Conservation (phyloP, 495 filamentous ascomycete genomes). For the Annulohypoxylon moriforme region DNA sequence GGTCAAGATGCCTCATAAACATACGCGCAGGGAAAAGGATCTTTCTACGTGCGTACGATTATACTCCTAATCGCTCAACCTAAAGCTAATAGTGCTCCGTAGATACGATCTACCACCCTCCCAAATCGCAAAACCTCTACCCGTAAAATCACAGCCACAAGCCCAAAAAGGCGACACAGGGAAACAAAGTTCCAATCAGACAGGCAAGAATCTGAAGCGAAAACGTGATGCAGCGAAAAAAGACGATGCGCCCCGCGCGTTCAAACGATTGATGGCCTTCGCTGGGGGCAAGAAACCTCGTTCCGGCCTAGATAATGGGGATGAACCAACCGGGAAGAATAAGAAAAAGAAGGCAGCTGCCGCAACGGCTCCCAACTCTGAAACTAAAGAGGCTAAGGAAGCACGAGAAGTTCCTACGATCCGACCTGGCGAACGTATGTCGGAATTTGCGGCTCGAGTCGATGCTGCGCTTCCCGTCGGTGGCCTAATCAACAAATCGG, state of each 20-base stretch:
- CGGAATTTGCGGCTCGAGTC: conserved; percentile 85
- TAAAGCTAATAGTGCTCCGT: conserved; percentile 45
- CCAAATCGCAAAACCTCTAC: conserved; percentile 74
- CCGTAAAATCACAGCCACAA: conserved; percentile 57
- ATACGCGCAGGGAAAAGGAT: conserved; percentile 71
- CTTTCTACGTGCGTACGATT: conserved; percentile 51
- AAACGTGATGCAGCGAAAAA: conserved; percentile 60
- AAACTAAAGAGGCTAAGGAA: conserved; percentile 37
- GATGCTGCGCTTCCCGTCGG: conserved; percentile 84
- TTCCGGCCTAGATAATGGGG: conserved; percentile 76
- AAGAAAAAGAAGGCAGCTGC: conserved; percentile 59
- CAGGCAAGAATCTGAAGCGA: conserved; percentile 57
- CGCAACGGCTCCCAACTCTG: conserved; percentile 8
- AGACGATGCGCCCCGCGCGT: conserved; percentile 89
- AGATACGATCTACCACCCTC: conserved; percentile 82
- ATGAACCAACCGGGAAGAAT: conserved; percentile 54
- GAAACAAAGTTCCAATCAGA: conserved; percentile 43
- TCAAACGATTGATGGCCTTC: conserved; percentile 82
- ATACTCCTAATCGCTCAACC: conserved; percentile 1
- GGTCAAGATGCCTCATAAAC: conserved; percentile 84
- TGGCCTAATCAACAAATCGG: conserved; percentile 66
- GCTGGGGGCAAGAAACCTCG: conserved; percentile 66
- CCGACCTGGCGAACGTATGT: conserved; percentile 80
- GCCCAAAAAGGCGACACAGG: conserved; percentile 45
- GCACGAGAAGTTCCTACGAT: conserved; percentile 69